Conservation (phyloP, 2,329 filamentous ascomycete species). For the Fusarium sp. region DNA sequence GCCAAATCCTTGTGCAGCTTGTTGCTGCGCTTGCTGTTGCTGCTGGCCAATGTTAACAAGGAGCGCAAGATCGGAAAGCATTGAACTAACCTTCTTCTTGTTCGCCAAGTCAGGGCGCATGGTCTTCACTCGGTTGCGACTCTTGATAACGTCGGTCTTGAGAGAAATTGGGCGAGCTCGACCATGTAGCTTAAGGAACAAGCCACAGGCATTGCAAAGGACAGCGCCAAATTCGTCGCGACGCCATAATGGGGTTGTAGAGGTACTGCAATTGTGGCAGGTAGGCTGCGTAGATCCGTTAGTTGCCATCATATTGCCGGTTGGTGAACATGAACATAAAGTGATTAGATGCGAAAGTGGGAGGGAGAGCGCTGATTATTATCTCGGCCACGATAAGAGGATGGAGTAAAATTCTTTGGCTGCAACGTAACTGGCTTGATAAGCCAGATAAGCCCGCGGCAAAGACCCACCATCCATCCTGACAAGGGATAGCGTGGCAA, state of each 20-base stretch:
- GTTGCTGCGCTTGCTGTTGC: conserved; percentile 50
- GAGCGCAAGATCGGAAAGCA: background rate
- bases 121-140: conserved; percentile 96
- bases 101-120: conserved; percentile 80
- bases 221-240: conserved; percentile 96
- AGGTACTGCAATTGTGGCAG: conserved; percentile 96
- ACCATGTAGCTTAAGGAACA: conserved; percentile 97
- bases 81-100: conserved; percentile 78
- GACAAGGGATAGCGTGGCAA: conserved; percentile 37
- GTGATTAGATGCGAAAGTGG: conserved; percentile 42
- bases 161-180: conserved; percentile 92
- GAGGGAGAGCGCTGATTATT: conserved; percentile 50
- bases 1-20: conserved; percentile 57
- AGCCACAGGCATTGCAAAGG: conserved; percentile 96
- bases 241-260: conserved; percentile 95
- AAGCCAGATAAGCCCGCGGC: conserved; percentile 51
- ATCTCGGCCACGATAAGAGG: conserved; percentile 56
- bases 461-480: conserved; percentile 32
- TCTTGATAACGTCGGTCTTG: conserved; percentile 99
- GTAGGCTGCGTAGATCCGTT: conserved; percentile 83
- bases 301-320: conserved; percentile 63
- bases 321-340: conserved; percentile 49
- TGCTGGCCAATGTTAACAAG: conserved; percentile 28
- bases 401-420: conserved; percentile 52
- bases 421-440: conserved; percentile 51